Evolutionary conservation across 495 filamentous ascomycete species (phyloP).

Genomic region (Cladorrhinum samala): DNA sequence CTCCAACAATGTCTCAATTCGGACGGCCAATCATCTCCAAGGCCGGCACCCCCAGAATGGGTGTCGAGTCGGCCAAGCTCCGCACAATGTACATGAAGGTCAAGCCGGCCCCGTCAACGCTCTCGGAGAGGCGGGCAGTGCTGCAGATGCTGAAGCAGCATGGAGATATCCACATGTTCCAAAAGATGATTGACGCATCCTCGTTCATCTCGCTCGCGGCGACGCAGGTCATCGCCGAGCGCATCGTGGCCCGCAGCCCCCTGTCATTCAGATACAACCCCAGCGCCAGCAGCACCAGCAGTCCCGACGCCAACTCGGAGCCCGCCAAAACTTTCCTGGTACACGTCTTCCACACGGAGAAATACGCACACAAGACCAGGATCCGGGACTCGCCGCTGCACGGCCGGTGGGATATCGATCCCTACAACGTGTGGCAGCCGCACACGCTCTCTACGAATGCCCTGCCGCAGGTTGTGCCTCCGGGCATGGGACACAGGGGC

Average conservation of each 20-base stretch:
- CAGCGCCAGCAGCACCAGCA: not conserved
- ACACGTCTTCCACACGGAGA: conserved; percentile 28
- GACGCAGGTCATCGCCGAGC: conserved; percentile 14
- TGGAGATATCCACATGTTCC: conserved; percentile 72
- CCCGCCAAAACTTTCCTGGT: conserved; percentile 30
- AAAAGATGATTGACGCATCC: conserved; percentile 54
- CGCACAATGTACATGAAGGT: conserved; percentile 44
- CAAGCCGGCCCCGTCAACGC: conserved; percentile 52
- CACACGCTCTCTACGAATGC: conserved; percentile 27
- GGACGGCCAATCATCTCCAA: not conserved
- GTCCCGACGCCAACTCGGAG: not conserved
- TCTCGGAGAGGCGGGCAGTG: conserved; percentile 68
- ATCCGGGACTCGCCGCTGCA: conserved; percentile 35
- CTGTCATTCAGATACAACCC: conserved; percentile 18
- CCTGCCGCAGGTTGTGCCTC: conserved; percentile 31
- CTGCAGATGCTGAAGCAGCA: conserved; percentile 65
- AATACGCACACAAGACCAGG: conserved; percentile 29
- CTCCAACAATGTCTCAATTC: not conserved
- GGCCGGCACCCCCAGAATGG: not conserved
- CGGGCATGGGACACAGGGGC: conserved; percentile 29
- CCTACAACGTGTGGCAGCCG: conserved; percentile 3
- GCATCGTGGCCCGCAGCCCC: conserved; percentile 23
- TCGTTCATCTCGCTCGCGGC: conserved; percentile 36
- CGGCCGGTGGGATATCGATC: conserved; percentile 35
- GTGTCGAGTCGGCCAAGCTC: not conserved